Percentiles rank a stretch among this genome's conserved stretches.
Conservation (phyloP, 2,329 filamentous ascomycete genomes). For the Phaeosphaeriaceae sp. region DNA sequence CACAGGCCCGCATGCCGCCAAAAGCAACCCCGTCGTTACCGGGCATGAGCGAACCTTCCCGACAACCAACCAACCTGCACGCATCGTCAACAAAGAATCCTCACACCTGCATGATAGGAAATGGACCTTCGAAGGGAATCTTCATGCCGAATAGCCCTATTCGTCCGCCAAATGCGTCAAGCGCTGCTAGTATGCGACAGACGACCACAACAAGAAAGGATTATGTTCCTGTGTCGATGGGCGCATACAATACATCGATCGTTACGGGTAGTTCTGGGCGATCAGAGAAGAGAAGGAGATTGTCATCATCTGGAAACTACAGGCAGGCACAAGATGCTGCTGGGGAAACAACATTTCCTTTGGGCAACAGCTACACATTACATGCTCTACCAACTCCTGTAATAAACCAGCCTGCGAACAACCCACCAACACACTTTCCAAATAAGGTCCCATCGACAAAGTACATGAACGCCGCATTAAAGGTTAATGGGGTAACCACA, state of each 20-base stretch:
- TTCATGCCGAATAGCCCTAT: background rate
- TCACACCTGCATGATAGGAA: no score
- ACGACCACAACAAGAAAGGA: background rate
- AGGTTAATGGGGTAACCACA: constrained; percentile 11
- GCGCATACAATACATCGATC: background rate
- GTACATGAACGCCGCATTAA: constrained; percentile 28
- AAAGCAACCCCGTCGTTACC: constrained; percentile 7
- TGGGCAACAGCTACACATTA: background rate
- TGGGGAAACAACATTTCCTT: background rate
- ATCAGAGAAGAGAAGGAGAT: constrained; percentile 32
- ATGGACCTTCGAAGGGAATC: background rate
- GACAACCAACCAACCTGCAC: no score
- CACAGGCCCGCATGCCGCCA: background rate
- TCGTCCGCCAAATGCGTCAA: background rate
- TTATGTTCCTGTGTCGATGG: constrained; percentile 4
- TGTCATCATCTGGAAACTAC: constrained; percentile 4
- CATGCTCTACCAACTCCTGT: background rate
- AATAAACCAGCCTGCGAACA: background rate
- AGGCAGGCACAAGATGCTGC: background rate
- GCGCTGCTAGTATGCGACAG: background rate
- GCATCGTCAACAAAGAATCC: no score
- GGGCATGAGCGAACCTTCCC: background rate
- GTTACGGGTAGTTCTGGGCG: background rate
- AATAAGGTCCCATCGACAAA: constrained; percentile 25
- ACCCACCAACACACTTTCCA: constrained; percentile 2